Percentiles rank a stretch among this genome's conserved stretches.
phyloP scores from a whole-genome alignment of 2,329 filamentous ascomycete species.

The Myriosclerotinia curreyana region DNA sequence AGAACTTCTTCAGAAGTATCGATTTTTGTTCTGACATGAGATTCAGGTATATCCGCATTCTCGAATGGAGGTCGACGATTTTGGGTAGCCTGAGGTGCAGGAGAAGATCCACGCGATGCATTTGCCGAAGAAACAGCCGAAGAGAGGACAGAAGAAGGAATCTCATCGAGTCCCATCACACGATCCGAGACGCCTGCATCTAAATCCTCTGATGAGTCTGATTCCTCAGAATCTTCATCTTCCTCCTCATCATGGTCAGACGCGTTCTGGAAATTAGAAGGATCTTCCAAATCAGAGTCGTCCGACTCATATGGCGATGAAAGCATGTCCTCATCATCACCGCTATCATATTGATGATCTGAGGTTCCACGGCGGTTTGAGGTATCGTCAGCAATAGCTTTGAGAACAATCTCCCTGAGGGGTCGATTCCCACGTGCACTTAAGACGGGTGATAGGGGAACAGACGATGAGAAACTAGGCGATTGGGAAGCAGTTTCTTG shows the following conservation, averaged over 20 bases:
- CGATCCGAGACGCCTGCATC: background rate
- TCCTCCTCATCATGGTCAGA: background rate
- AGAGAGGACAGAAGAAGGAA: background rate
- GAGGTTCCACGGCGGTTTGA: background rate
- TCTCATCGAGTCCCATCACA: background rate
- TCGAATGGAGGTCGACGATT: background rate
- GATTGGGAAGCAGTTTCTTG: conserved; percentile 1
- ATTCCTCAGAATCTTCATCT: conserved; percentile 2
- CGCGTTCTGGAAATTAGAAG: too few species aligned
- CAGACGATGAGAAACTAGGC: background rate
- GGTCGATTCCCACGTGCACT: too few species aligned
- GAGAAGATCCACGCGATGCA: background rate
- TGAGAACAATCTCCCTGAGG: too few species aligned
- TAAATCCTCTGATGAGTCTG: background rate
- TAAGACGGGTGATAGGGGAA: too few species aligned
- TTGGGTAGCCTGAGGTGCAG: background rate
- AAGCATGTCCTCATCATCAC: conserved; percentile 18
- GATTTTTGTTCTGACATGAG: conserved; percentile 15
- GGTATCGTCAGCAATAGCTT: too few species aligned
- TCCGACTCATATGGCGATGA: background rate
- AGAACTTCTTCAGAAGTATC: conserved; percentile 6
- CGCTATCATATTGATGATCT: background rate
- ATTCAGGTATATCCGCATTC: conserved; percentile 11
- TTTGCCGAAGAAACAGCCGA: background rate
- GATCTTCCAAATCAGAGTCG: background rate